phyloP scores from a whole-genome alignment of 768 basidiomycete species.

The Mycena vulgaris region DNA sequence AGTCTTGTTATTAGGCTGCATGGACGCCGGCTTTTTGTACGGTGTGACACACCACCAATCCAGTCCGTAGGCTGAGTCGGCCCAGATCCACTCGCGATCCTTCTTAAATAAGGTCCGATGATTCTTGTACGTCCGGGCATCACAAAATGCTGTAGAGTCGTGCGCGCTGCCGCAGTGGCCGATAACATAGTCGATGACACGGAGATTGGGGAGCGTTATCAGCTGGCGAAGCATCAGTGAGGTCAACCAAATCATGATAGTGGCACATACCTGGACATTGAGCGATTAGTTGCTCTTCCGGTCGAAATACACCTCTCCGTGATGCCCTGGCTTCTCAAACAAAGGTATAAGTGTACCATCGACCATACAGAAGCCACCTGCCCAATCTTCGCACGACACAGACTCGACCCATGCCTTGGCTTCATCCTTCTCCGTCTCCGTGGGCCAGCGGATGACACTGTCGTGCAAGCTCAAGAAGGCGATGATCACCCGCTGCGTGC shows the following conservation, averaged over 20 bases:
- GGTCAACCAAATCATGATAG: not conserved
- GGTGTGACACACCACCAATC: slow-evolving; percentile 49
- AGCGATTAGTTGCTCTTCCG: slow-evolving; percentile 48
- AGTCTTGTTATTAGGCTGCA: slow-evolving; percentile 25
- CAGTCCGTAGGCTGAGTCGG: slow-evolving; percentile 23
- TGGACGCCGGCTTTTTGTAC: slow-evolving; percentile 47
- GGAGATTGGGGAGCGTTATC: slow-evolving; percentile 34
- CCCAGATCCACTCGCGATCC: slow-evolving; percentile 1
- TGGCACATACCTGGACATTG: slow-evolving; percentile 46
- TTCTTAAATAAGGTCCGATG: slow-evolving; percentile 17
- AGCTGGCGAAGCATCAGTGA: slow-evolving; percentile 31
- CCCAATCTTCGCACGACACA: slow-evolving; percentile 44
- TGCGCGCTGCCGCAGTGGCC: slow-evolving; percentile 48
- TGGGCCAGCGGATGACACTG: slow-evolving; percentile 38
- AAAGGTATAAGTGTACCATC: slow-evolving; percentile 49
- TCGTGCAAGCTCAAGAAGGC: slow-evolving; percentile 45
- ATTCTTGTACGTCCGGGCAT: slow-evolving; percentile 37
- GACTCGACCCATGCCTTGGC: slow-evolving; percentile 43
- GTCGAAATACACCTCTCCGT: slow-evolving; percentile 22
- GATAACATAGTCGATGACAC: slow-evolving; percentile 24
- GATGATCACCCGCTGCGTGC: slow-evolving; percentile 39
- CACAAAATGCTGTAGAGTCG: slow-evolving; percentile 43
- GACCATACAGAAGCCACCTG: slow-evolving; percentile 46
- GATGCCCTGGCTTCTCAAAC: slow-evolving; percentile 45
- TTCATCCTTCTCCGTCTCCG: slow-evolving; percentile 39